These are phyloP conservation scores for Naegleria lovaniensis DNA, from an alignment of 208 protist species.

Conservation along the genomic window DNA sequence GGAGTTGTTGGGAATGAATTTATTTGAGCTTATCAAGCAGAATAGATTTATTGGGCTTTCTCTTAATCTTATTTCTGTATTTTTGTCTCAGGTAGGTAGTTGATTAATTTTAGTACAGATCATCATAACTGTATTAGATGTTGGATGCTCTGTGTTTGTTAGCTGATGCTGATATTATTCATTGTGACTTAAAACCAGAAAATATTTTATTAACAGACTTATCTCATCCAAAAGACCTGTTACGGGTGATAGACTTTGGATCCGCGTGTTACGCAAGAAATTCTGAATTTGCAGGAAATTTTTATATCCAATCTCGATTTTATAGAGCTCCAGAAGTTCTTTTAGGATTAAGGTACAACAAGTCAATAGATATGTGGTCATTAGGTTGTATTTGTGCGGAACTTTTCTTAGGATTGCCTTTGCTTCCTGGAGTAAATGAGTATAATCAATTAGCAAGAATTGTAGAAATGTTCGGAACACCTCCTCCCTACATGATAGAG, in stretches of 20 bases:
- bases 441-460: slow-evolving; percentile 51
- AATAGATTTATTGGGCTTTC: slow-evolving; percentile 41
- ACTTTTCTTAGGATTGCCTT: slow-evolving; percentile 52
- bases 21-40: slow-evolving; percentile 55
- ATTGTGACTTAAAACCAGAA: slow-evolving; percentile 41
- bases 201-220: slow-evolving; percentile 33
- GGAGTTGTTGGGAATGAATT: slow-evolving; percentile 56
- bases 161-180: slow-evolving; percentile 10
- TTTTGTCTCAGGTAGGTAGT: slow-evolving; percentile 29
- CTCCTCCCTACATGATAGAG: background rate
- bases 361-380: slow-evolving; percentile 53
- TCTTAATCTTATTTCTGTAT: background rate
- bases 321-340: slow-evolving; percentile 60
- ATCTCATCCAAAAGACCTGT: background rate
- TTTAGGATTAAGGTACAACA: slow-evolving; percentile 40
- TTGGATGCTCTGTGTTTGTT: slow-evolving; percentile 1
- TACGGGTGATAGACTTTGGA: slow-evolving; percentile 38
- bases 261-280: background rate
- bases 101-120: too few species aligned
- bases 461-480: slow-evolving; percentile 25
- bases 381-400: slow-evolving; percentile 59
- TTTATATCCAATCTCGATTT: slow-evolving; percentile 59
- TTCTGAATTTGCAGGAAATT: too few species aligned
- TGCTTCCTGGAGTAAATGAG: slow-evolving; percentile 54
- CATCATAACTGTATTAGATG: too few species aligned